Conservation (phyloP, 1,284 basidiomycete species). For the Sanguinoderma infundibulare region DNA sequence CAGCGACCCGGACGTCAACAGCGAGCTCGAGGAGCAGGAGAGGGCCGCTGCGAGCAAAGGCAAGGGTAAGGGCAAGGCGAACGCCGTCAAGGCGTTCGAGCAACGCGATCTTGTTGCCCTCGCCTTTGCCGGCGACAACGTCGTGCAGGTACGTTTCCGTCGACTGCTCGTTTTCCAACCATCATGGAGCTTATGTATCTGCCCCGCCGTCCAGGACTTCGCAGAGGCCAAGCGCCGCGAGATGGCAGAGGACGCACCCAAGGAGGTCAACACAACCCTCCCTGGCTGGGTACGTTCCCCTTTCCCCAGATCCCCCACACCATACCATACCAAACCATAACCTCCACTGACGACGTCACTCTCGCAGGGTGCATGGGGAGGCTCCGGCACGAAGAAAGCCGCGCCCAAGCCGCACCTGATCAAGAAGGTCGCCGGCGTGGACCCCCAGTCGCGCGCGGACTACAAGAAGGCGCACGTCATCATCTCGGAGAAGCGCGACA, state of each 20-base stretch:
- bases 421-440: constrained; percentile 84
- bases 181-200: not conserved
- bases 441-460: constrained; percentile 81
- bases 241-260: constrained; percentile 84
- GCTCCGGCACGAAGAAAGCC: constrained; percentile 66
- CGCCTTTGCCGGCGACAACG: constrained; percentile 97
- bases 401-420: constrained; percentile 69
- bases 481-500: constrained; percentile 93
- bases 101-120: constrained; percentile 91
- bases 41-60: constrained; percentile 45
- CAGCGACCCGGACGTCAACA: constrained; percentile 60
- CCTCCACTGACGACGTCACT: not conserved
- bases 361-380: constrained; percentile 88
- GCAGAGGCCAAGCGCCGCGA: constrained; percentile 81
- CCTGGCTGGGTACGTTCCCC: constrained; percentile 85
- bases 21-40: constrained; percentile 74
- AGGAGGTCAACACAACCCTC: constrained; percentile 87
- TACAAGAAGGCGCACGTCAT: constrained; percentile 87
- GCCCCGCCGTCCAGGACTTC: constrained; percentile 68
- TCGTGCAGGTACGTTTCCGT: constrained; percentile 70
- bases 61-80: constrained; percentile 46
- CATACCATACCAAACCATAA: not conserved
- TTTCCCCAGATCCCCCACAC: not conserved
- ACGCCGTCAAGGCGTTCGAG: constrained; percentile 68
- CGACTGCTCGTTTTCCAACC: not conserved